A percentile compares a stretch with the other conserved stretches of the same genome.
These are phyloP conservation scores for Colletotrichum caudatum DNA, from an alignment of 2,329 filamentous ascomycete species.

Conservation along the genomic window DNA sequence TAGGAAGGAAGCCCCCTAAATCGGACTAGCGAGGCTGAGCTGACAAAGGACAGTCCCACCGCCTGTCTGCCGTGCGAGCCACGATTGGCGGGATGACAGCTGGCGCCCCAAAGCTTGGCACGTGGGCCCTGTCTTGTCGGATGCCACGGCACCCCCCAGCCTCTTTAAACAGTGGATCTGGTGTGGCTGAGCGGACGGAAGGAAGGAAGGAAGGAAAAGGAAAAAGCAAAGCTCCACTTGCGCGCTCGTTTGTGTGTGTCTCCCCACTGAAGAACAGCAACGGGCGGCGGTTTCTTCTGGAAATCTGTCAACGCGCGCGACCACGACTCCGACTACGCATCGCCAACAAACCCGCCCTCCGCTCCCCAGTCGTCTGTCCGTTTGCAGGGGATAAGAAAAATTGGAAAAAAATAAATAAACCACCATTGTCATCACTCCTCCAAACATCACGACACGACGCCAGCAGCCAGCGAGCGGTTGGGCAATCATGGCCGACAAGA, in stretches of 20 bases:
- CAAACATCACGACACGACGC: background rate
- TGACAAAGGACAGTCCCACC: constrained; percentile 31
- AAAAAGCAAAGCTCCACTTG: constrained; percentile 9
- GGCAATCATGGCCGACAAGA: constrained; percentile 45
- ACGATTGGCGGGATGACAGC: constrained; percentile 14
- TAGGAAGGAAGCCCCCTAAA: constrained; percentile 21
- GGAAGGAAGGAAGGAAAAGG: no score
- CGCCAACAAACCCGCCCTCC: background rate
- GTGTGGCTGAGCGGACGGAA: constrained; percentile 23
- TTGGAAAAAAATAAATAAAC: no score
- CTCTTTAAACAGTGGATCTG: background rate
- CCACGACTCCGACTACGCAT: constrained; percentile 29
- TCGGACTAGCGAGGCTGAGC: constrained; percentile 41
- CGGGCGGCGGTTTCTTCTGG: constrained; percentile 29
- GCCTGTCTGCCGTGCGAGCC: constrained; percentile 27
- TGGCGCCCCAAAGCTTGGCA: constrained; percentile 39
- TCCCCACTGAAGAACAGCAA: constrained; percentile 23
- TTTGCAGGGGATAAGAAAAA: constrained; percentile 8
- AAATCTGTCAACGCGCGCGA: constrained; percentile 42
- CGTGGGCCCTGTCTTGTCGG: constrained; percentile 19
- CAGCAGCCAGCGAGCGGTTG: background rate
- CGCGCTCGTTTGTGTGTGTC: background rate
- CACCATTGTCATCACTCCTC: background rate
- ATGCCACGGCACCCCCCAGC: constrained; percentile 23
- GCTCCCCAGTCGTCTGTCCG: constrained; percentile 3